Evolutionary conservation across 306 rosid species (phyloP).

Genomic region (Fragaria nilgerrensis): DNA sequence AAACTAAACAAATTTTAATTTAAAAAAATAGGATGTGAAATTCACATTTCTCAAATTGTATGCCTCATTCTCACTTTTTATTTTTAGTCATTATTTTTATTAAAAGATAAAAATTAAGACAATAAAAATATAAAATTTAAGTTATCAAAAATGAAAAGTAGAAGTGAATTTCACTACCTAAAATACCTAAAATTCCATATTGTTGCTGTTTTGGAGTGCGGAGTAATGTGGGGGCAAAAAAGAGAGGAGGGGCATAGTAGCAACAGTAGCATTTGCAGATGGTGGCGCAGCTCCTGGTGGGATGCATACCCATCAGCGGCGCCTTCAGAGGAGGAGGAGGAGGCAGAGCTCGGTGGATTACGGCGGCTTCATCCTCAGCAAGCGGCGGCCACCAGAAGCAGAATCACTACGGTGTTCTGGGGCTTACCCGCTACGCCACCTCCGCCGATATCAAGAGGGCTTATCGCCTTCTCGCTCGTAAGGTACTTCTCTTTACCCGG

Average conservation of each 20-base stretch:
- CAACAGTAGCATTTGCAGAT: constrained; percentile 25
- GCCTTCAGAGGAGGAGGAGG: constrained; percentile 4
- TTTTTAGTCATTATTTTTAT: too few species aligned
- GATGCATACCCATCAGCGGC: constrained; percentile 43
- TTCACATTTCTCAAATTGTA: too few species aligned
- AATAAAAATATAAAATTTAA: too few species aligned
- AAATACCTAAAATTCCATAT: too few species aligned
- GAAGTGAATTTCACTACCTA: too few species aligned
- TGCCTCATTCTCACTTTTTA: too few species aligned
- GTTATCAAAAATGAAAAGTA: too few species aligned
- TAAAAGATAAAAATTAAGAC: too few species aligned
- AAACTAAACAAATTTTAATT: too few species aligned
- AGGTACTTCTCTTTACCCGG: constrained; percentile 33
- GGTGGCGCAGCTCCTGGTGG: constrained; percentile 65
- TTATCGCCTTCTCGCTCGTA: constrained; percentile 90
- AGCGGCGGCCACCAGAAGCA: constrained; percentile 46
- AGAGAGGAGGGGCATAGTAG: not conserved
- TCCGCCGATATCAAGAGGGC: constrained; percentile 71
- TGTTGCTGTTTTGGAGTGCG: not conserved
- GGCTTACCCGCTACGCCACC: constrained; percentile 56
- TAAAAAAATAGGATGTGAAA: too few species aligned
- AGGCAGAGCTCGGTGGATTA: constrained; percentile 13
- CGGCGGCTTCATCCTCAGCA: constrained; percentile 17
- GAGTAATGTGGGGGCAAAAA: not conserved
- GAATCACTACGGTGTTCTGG: constrained; percentile 66